Evolutionary conservation across 805 yeast species (phyloP).

Genomic region (Starmerella asiatica): DNA sequence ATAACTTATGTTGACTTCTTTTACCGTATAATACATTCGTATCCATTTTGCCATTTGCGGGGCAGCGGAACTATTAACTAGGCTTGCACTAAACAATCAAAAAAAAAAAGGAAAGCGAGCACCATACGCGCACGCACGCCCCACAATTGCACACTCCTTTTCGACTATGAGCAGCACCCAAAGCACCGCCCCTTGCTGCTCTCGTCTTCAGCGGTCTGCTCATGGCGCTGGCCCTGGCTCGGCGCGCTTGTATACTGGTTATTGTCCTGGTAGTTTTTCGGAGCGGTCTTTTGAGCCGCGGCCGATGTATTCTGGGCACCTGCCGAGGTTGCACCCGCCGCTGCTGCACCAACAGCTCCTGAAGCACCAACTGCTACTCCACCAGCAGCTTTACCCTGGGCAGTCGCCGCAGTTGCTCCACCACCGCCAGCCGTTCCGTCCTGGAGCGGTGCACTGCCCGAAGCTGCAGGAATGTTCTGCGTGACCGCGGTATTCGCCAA

Average conservation of each 20-base stretch:
- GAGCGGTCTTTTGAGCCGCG: neutral
- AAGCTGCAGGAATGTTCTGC: neutral
- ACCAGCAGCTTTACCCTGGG: too few relatives aligned
- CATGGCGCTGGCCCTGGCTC: conserved; percentile 6
- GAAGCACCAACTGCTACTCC: neutral
- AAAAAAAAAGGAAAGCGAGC: too few relatives aligned
- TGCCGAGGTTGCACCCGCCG: conserved; percentile 2
- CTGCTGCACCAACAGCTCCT: conserved; percentile 5
- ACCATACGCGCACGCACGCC: too few relatives aligned
- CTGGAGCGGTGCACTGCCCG: neutral
- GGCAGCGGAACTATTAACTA: too few relatives aligned
- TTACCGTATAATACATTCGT: too few relatives aligned
- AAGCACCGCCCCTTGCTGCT: conserved; percentile 9
- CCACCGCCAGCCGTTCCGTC: neutral
- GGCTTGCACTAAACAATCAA: too few relatives aligned
- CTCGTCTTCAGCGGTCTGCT: conserved; percentile 7
- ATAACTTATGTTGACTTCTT: too few relatives aligned
- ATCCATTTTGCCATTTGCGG: too few relatives aligned
- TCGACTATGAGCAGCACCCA: conserved; percentile 3
- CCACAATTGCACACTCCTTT: neutral
- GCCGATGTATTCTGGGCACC: neutral
- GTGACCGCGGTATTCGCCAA: neutral
- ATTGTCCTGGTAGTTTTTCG: conserved; percentile 17
- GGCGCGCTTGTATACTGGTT: conserved; percentile 13
- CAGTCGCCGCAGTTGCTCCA: neutral